These are phyloP conservation scores for Eragrostis tef DNA, from an alignment of 202 grass and related monocot species.

Conservation along the genomic window DNA sequence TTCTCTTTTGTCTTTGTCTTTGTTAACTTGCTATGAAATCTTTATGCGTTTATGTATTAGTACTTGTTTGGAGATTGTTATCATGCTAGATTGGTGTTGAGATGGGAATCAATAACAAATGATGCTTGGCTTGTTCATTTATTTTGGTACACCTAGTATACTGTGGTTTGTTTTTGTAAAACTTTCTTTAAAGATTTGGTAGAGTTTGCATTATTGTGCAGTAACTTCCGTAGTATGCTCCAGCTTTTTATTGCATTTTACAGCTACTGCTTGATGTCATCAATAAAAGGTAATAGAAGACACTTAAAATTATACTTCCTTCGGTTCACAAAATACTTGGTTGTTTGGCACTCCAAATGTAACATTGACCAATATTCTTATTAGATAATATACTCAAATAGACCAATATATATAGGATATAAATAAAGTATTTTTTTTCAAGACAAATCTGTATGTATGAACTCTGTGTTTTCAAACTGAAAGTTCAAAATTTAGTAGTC, in stretches of 20 bases:
- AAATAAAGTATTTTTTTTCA: background rate
- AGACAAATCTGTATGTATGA: background rate
- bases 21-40: background rate
- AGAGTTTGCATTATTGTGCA: background rate
- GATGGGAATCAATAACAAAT: too few species aligned
- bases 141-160: too few species aligned
- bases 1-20: background rate
- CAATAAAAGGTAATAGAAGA: background rate
- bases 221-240: background rate
- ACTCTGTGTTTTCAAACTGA: background rate
- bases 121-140: too few species aligned
- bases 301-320: background rate
- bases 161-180: too few species aligned
- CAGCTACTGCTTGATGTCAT: background rate
- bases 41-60: background rate
- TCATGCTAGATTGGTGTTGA: background rate
- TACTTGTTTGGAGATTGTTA: constrained; percentile 17
- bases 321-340: too few species aligned
- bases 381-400: too few species aligned
- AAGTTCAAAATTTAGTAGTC: background rate
- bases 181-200: background rate
- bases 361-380: too few species aligned
- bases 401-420: background rate
- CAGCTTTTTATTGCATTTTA: background rate
- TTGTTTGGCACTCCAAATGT: too few species aligned